A percentile compares a stretch with the other conserved stretches of the same genome.
These are phyloP conservation scores for Raffaelea arxii DNA, from an alignment of 2,329 filamentous ascomycete species.

Conservation along the genomic window DNA sequence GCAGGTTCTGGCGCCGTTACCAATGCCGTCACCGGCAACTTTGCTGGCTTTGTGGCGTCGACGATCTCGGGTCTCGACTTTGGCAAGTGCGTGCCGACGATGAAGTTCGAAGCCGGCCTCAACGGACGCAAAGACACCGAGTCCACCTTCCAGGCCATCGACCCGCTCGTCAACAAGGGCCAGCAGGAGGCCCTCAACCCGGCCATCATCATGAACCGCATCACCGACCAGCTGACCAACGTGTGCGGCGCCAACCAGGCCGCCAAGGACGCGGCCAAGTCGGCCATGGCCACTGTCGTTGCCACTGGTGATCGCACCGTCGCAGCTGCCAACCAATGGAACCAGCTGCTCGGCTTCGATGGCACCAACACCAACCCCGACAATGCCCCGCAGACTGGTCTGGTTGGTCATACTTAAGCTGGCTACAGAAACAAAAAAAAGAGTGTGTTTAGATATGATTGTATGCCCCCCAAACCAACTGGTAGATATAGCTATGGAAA, in stretches of 20 bases:
- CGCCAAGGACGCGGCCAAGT: constrained; percentile 41
- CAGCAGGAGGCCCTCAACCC: constrained; percentile 62
- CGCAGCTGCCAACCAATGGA: constrained; percentile 29
- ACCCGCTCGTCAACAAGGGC: constrained; percentile 48
- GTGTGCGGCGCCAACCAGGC: constrained; percentile 54
- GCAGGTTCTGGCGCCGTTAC: constrained; percentile 10
- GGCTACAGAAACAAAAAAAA: no score
- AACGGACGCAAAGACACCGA: constrained; percentile 46
- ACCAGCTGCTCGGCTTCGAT: constrained; percentile 28
- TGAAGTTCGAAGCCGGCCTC: constrained; percentile 49
- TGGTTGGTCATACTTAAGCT: constrained; percentile 27
- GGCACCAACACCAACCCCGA: constrained; percentile 28
- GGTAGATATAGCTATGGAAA: no score
- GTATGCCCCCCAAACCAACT: no score
- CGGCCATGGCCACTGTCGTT: constrained; percentile 34
- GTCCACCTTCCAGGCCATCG: constrained; percentile 59
- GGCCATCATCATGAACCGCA: constrained; percentile 63
- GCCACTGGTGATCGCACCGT: constrained; percentile 24
- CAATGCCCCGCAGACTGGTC: constrained; percentile 25
- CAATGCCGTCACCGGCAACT: constrained; percentile 11
- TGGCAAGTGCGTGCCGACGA: constrained; percentile 44
- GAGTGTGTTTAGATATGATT: no score
- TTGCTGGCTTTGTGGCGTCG: constrained; percentile 12
- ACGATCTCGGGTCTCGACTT: constrained; percentile 30
- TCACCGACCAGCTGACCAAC: constrained; percentile 60